Base-by-base conservation (phyloP, 495 filamentous ascomycete genomes). In the Cairneyella variabilis region DNA sequence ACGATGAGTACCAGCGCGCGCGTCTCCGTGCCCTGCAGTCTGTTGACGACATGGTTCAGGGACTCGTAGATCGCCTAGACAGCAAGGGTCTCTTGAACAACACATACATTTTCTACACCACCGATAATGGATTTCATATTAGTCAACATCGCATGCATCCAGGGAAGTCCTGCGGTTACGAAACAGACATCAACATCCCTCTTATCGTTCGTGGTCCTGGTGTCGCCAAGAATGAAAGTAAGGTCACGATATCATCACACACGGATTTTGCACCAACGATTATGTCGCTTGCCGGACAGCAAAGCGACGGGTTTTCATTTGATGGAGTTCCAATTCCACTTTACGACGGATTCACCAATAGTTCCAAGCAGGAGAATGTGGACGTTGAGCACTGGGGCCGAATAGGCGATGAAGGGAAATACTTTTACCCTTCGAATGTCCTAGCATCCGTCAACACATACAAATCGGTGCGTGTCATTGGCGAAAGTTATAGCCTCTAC, bases 51-150 rank as follows among this genome's bases (percentile, higher is more conserved):
- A 64, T 86, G 1, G 76, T 88, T 0, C 76, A 83, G 18, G 67
- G 66, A 0, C 54, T 86, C 0, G 53, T 86, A 1, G 56, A 62
- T 1, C 74, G 75, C 1, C 71, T 88, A 0, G 69, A 75, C 20
- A 64, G 71, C 1, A 68, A 74, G 30, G 72, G 65, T 14, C 59
- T 81, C 23, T 58, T 85, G 14, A 79, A 85, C 20, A 75, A 85
- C 55, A 87, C 83, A 3, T 87, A 83, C 55, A 76, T 88, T 27
- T 74, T 87, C 49, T 87, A 83, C 61, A 82, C 80, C 4, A 80
- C 79, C 5, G 84, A 88, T 57, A 87, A 88, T 57, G 84, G 84
- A 0, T 88, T 79, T 62, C 83, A 87, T 59, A 83, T 88, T 56
- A 80, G 83, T 3, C 83, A 88, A 55, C 83, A 88, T 57, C 75